Conservation (phyloP, 805 yeast genomes). For the Scheffersomyces ergatensis region DNA sequence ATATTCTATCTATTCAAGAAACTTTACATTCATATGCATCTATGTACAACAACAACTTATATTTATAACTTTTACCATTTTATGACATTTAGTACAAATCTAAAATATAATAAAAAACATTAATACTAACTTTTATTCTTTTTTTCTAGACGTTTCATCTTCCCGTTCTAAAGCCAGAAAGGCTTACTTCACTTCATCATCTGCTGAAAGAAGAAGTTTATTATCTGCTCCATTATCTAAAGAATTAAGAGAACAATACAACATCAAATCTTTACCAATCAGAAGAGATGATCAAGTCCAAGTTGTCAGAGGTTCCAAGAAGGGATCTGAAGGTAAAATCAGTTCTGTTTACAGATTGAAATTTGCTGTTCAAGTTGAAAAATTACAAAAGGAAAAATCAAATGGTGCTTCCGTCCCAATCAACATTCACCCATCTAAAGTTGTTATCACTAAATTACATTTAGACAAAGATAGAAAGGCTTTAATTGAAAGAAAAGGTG, state of each 20-base stretch:
- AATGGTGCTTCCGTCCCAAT: conserved; percentile 97
- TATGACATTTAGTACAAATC: too few relatives aligned
- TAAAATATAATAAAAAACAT: neutral
- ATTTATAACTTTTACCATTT: too few relatives aligned
- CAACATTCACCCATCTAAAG: conserved; percentile 98
- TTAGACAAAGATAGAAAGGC: conserved; percentile 99
- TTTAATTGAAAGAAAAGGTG: conserved; percentile 96
- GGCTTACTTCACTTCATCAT: conserved; percentile 98
- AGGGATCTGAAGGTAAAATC: conserved; percentile 99
- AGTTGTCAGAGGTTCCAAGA: conserved; percentile 98
- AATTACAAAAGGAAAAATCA: conserved; percentile 95
- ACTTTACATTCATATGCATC: too few relatives aligned
- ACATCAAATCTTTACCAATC: conserved; percentile 92
- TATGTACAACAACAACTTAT: too few relatives aligned
- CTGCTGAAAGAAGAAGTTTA: conserved; percentile 89
- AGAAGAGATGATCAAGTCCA: conserved; percentile 96
- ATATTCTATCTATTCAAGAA: too few relatives aligned
- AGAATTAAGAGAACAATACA: conserved; percentile 97
- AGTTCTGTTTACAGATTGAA: conserved; percentile 98
- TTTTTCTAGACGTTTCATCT: conserved; percentile 85
- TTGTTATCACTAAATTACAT: conserved; percentile 97
- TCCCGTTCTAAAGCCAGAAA: conserved; percentile 99
- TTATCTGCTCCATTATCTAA: conserved; percentile 98
- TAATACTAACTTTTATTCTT: conserved; percentile 27
- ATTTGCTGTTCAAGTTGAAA: conserved; percentile 94